These are phyloP conservation scores for Yamadazyma atlantica DNA, from an alignment of 1,139 yeast genomes.

Conservation along the genomic window DNA sequence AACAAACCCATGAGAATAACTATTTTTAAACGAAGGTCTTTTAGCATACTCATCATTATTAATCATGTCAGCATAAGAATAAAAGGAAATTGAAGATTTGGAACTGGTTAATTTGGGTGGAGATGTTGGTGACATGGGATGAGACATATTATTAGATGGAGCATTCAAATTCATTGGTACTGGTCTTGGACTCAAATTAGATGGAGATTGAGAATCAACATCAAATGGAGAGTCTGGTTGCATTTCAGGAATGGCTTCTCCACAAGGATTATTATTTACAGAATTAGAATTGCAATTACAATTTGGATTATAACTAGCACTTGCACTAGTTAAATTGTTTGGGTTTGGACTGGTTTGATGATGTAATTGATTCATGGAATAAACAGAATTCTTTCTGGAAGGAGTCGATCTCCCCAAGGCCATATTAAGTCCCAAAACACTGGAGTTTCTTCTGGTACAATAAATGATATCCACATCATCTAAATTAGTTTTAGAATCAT, in stretches of 20 bases:
- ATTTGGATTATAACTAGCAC: neutral
- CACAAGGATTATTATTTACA: constrained; percentile 2
- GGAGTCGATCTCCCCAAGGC: constrained; percentile 54
- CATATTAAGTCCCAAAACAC: constrained; percentile 58
- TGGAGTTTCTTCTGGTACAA: constrained; percentile 57
- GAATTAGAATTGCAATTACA: neutral
- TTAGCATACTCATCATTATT: constrained; percentile 59
- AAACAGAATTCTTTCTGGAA: constrained; percentile 41
- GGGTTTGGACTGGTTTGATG: constrained; percentile 9
- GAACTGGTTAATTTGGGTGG: constrained; percentile 42
- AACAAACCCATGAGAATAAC: constrained; percentile 30
- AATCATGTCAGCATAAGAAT: constrained; percentile 78
- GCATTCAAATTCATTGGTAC: constrained; percentile 6
- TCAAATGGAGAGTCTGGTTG: neutral
- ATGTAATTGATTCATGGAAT: constrained; percentile 27
- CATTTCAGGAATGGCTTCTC: constrained; percentile 6
- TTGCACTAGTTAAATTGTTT: neutral
- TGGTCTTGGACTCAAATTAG: constrained; percentile 1
- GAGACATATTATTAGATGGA: constrained; percentile 4
- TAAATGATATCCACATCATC: constrained; percentile 71
- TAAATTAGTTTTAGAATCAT: constrained; percentile 55
- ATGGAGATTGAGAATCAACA: neutral
- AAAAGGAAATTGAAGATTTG: constrained; percentile 62
- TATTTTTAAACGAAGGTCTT: constrained; percentile 52
- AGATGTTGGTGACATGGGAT: constrained; percentile 26